Conservation (phyloP, 108 stramenopile species). For the Schizochytrium sp. region DNA sequence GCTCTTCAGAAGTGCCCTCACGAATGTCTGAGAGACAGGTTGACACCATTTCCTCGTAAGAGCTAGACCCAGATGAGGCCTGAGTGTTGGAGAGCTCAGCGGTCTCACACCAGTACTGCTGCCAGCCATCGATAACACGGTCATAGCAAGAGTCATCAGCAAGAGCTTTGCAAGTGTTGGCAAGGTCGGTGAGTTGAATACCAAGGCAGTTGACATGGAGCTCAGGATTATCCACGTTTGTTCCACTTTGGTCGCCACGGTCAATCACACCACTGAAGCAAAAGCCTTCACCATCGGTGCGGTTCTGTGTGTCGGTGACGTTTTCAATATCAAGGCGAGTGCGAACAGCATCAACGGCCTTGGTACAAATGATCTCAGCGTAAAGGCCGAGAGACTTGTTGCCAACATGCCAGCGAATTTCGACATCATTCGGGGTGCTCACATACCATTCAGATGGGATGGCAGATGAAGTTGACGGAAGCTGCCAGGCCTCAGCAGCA, state of each 20-base stretch:
- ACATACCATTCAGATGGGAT: conserved; percentile 25
- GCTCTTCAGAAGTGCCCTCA: conserved; percentile 8
- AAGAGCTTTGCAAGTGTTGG: conserved; percentile 54
- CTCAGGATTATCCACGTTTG: conserved; percentile 18
- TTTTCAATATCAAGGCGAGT: conserved; percentile 31
- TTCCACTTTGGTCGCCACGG: neutral
- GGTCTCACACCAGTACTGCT: conserved; percentile 50
- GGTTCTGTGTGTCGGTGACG: neutral
- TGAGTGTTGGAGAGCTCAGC: conserved; percentile 29
- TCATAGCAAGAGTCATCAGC: conserved; percentile 19
- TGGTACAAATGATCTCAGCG: conserved; percentile 36
- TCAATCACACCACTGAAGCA: conserved; percentile 40
- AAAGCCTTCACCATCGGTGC: conserved; percentile 9
- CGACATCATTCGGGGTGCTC: neutral
- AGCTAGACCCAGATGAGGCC: neutral
- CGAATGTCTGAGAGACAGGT: neutral
- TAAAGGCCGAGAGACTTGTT: neutral
- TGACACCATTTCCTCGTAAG: conserved; percentile 15
- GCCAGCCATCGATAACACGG: neutral
- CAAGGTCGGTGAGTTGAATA: neutral
- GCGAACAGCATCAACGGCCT: neutral
- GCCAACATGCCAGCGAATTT: conserved; percentile 13
- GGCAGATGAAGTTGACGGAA: neutral
- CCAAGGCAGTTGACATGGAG: neutral
- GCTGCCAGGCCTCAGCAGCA: neutral